Base-by-base conservation (phyloP, 352 stramenopile species). In the Globisporangium spinosum region DNA sequence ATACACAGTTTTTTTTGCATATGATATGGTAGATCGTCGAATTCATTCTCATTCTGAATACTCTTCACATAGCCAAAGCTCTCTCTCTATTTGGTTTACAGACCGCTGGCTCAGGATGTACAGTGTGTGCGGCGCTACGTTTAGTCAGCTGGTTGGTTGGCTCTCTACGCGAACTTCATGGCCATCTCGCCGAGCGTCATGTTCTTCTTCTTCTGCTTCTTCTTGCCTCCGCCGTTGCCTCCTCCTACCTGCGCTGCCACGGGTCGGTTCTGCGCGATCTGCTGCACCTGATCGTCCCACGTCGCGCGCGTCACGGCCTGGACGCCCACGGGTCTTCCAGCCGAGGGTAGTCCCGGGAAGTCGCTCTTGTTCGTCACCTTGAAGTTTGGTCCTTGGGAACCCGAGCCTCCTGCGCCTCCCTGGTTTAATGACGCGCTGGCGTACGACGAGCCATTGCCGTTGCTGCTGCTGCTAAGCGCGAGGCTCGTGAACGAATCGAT, bases 141-240 rank as follows among this genome's bases (percentile, higher is more conserved):
- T n/a, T 7, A n/a, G n/a, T 6, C 12, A 25, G 20, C 12, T 40
- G 23, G 1, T 27, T 32, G 22, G 7, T 27, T 32, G 22, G 7
- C 55, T 27, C 55, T 58, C 73, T 89, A 95, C 12, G 80, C 74
- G 49, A 93, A 93, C 62, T 87, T 71, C 85, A 94, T 94, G 60
- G 85, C 88, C 70, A 95, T 83, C 71, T 94, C 85, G 29, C 73
- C 80, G 3, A 95, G 76, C 38, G 84, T 83, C 81, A 93, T 89
- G 58, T 66, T 83, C 67, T 93, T 94, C 77, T 95, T 95, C 75
- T 95, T 93, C 56, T 91, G 79, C 64, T 91, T 93, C 70, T 88
- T 83, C 74, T 90, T 88, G 57, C 80, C 74, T 27, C 70, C 74
- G 0, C 17, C 38, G 9, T 35, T 34, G 60, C 73, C 72, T 20